Evolutionary conservation across 2,329 filamentous ascomycete species (phyloP), one percentile per base, ranked within the genome.

Genomic region (Trichoderma lentiforme): DNA sequence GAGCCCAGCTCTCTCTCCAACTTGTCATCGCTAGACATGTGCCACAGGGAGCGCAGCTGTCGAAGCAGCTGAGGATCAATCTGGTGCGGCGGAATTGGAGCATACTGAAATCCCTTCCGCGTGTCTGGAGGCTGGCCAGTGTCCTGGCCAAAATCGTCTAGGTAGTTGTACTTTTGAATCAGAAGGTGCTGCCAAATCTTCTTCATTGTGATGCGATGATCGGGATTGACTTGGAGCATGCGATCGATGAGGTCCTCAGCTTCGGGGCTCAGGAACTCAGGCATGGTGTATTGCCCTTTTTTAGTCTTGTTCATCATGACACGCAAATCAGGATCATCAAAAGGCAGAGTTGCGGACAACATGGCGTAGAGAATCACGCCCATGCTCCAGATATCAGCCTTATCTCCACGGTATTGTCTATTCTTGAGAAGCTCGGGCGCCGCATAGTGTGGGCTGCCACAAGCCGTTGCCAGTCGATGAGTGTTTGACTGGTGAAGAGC

Each of bases 391-490:
- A 98, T 92, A 78, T 99, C 96, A 8, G 94, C 93, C 78, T 90
- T 91, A 68, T 94, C 92, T 12, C 95, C 96, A 70, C 92, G 90
- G 79, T 99, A 99, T 56, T 88, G 88, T 43, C 87, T 86, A 53
- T 91, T 91, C 75, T 90, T 89, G 73, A 98, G 91, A 39, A 99
- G 89, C 80, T 99, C 96, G 0, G 96, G 96, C 0, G 96, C 95
- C 21, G 95, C 95, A 78, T 99, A 99, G 81, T 98, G 96, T 26
- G 96, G 96, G 74, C 96, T 98, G 24, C 96, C 96, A 77, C 96
- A 99, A 5, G 95, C 94, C 1, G 96, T 98, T 71, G 89, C 92
- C 32, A 99, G 87, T 78, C 91, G 91, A 75, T 94, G 91, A 9
- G 90, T 91, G 28, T 89, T 87, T 4, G 93, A 93, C 80, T 98